Percentiles rank a stretch among this genome's conserved stretches.
Conservation (phyloP, 257 asterid species). For the Solanum chmielewskii region DNA sequence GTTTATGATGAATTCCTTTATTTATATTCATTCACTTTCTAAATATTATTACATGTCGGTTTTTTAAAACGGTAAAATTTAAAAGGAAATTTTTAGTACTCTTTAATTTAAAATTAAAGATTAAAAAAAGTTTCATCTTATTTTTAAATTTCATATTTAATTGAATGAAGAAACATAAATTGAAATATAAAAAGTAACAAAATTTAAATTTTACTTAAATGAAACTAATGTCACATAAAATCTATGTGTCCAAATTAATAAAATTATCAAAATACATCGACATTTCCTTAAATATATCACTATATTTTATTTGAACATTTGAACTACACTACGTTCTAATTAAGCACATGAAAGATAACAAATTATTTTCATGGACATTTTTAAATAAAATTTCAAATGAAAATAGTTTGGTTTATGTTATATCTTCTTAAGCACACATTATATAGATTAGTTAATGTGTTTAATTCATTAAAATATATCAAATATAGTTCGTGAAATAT, state of each 20-base stretch:
- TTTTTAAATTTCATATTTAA: not conserved
- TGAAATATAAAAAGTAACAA: not conserved
- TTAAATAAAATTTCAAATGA: not conserved
- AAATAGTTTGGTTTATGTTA: not conserved
- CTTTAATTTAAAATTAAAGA: not conserved
- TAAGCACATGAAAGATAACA: not conserved
- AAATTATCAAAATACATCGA: not conserved
- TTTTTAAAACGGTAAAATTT: not conserved
- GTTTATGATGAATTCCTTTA: not conserved
- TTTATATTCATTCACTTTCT: not conserved
- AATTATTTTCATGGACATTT: not conserved
- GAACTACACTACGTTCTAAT: not conserved
- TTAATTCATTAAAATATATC: not conserved
- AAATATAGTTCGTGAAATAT: not conserved
- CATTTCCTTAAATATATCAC: not conserved
- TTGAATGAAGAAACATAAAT: too few relatives aligned
- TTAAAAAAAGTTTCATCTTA: not conserved
- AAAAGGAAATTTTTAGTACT: not conserved
- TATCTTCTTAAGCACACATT: not conserved
- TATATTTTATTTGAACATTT: not conserved
- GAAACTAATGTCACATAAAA: not conserved
- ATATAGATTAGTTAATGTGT: not conserved
- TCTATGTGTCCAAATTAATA: not conserved
- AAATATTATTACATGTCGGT: not conserved
- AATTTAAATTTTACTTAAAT: not conserved